Conservation (phyloP, 495 filamentous ascomycete species). For the Cercophora samala region DNA sequence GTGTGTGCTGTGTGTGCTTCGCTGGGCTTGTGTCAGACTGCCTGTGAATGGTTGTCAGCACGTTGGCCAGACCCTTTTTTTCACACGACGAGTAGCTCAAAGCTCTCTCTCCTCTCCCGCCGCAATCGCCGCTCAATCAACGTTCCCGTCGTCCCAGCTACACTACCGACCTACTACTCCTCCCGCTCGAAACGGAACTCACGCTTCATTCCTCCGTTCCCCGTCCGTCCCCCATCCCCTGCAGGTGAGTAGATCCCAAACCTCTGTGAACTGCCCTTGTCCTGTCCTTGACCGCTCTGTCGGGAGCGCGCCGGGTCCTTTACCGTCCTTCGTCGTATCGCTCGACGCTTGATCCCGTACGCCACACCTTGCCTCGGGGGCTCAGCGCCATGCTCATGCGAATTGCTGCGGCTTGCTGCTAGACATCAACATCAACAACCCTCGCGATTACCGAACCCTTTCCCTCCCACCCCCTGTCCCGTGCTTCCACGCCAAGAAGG, state of each 20-base stretch:
- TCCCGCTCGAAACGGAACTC: not conserved
- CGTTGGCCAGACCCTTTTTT: not conserved
- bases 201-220: not conserved
- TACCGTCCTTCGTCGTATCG: constrained; percentile 2
- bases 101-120: not conserved
- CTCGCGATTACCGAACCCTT: not conserved
- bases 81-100: not conserved
- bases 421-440: not conserved
- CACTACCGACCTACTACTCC: too few relatives aligned
- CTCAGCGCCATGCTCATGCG: constrained; percentile 8
- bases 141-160: not conserved
- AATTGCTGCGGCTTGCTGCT: constrained; percentile 10
- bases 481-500: not conserved
- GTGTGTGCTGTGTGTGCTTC: too few relatives aligned
- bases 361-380: constrained; percentile 7
- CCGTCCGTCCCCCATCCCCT: not conserved
- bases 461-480: not conserved
- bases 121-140: not conserved
- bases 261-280: not conserved
- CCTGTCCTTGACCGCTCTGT: constrained; percentile 11
- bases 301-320: constrained; percentile 6
- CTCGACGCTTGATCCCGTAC: constrained; percentile 11
- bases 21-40: too few relatives aligned
- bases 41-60: not conserved
- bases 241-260: not conserved